A percentile compares a stretch with the other conserved stretches of the same genome.
These are phyloP conservation scores for Hypocrella siamensis DNA, from an alignment of 2,329 filamentous ascomycete species.

Conservation along the genomic window DNA sequence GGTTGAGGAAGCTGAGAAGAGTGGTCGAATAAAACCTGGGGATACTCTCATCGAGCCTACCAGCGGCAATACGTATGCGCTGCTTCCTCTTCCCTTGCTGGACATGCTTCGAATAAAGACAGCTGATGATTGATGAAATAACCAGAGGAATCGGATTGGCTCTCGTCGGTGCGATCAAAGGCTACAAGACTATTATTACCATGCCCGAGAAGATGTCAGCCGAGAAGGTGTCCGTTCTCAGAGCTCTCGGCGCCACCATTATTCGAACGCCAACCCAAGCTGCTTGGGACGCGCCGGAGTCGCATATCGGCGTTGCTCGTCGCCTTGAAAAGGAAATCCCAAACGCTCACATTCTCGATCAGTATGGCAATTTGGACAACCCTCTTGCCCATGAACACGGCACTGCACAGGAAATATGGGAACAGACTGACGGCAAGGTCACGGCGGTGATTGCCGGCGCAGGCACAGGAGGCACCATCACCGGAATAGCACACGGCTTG, in stretches of 20 bases:
- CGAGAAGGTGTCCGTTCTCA: conserved; percentile 91
- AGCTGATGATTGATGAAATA: conserved; percentile 9
- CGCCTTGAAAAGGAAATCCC: conserved; percentile 89
- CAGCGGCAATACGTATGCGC: conserved; percentile 68
- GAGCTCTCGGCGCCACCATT: conserved; percentile 89
- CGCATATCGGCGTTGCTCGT: conserved; percentile 87
- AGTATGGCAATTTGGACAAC: conserved; percentile 87
- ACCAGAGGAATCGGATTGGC: conserved; percentile 73
- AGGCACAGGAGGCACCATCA: conserved; percentile 91
- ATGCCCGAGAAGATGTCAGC: conserved; percentile 98
- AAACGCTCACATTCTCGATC: conserved; percentile 92
- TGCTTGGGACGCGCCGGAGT: conserved; percentile 86
- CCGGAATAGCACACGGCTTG: conserved; percentile 70
- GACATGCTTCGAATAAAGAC: conserved; percentile 9
- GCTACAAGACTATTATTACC: conserved; percentile 97
- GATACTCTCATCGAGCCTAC: conserved; percentile 97
- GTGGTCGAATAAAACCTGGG: conserved; percentile 86
- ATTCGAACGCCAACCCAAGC: conserved; percentile 94
- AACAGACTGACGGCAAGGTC: conserved; percentile 71
- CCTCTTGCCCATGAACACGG: conserved; percentile 86
- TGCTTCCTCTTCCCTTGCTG: not conserved
- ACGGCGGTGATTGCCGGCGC: conserved; percentile 79
- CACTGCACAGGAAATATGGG: conserved; percentile 93
- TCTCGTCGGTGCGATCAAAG: conserved; percentile 87
- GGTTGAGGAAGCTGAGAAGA: conserved; percentile 88